These are phyloP conservation scores for Draba incana DNA, from an alignment of 345 rosid species.

Conservation along the genomic window DNA sequence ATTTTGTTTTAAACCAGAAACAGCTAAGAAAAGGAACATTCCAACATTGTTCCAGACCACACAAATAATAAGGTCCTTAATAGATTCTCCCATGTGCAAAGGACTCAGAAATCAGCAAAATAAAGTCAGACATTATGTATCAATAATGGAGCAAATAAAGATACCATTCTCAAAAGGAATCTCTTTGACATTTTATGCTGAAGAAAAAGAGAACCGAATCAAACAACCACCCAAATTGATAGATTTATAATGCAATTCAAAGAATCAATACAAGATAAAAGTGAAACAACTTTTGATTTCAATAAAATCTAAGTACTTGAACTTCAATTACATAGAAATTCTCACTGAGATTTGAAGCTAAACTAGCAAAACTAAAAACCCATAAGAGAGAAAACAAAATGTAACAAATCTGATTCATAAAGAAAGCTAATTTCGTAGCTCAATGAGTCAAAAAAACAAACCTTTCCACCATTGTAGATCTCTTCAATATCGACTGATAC, in stretches of 20 bases:
- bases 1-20: neutral
- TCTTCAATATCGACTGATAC: conserved; percentile 70
- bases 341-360: conserved; percentile 20
- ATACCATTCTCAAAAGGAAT: conserved; percentile 26
- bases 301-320: neutral
- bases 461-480: conserved; percentile 91
- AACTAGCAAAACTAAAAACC: conserved; percentile 14
- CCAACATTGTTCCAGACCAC: conserved; percentile 41
- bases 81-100: conserved; percentile 49
- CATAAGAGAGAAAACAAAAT: conserved; percentile 26
- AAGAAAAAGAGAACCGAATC: conserved; percentile 26
- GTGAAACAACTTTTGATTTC: conserved; percentile 26
- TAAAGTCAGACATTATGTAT: conserved; percentile 41
- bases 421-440: conserved; percentile 24
- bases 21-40: conserved; percentile 47
- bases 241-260: conserved; percentile 32
- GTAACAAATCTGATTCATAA: conserved; percentile 5
- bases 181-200: conserved; percentile 16
- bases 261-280: conserved; percentile 29
- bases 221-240: conserved; percentile 26
- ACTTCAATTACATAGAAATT: neutral
- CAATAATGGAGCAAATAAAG: conserved; percentile 41
- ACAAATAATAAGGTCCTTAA: conserved; percentile 21
- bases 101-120: conserved; percentile 25
- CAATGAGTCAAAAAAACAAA: conserved; percentile 21